phyloP scores from a whole-genome alignment of 2,329 filamentous ascomycete species.

The Calonectria crousiana region DNA sequence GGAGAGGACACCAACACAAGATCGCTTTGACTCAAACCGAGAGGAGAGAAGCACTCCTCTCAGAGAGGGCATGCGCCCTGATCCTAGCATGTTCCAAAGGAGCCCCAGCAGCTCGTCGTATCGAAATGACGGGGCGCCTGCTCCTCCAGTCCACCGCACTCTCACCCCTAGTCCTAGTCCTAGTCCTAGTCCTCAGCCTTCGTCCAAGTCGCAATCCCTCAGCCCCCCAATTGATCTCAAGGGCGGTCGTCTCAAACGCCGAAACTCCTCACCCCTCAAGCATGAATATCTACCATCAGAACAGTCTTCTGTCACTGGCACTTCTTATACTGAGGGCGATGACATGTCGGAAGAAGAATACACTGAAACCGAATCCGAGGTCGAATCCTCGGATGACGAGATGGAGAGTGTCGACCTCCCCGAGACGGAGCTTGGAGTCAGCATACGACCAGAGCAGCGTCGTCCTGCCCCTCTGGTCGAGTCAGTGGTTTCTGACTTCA shows the following conservation, averaged over 20 bases:
- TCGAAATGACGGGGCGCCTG: conserved; percentile 68
- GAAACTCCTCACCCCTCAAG: conserved; percentile 93
- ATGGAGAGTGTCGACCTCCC: conserved; percentile 72
- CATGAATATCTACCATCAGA: conserved; percentile 95
- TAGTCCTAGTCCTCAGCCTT: conserved; percentile 47
- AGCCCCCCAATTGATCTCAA: conserved; percentile 61
- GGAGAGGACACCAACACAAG: conserved; percentile 54
- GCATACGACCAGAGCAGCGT: conserved; percentile 55
- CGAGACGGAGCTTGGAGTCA: conserved; percentile 69
- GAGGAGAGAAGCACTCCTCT: conserved; percentile 47
- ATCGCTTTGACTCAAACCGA: conserved; percentile 40
- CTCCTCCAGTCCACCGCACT: conserved; percentile 66
- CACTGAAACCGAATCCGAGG: conserved; percentile 64
- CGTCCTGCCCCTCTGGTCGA: conserved; percentile 45
- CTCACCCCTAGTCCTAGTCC: conserved; percentile 35
- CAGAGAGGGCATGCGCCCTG: conserved; percentile 53
- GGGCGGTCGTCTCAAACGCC: conserved; percentile 68
- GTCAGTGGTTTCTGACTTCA: conserved; percentile 65
- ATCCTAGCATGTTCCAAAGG: conserved; percentile 51
- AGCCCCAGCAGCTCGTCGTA: conserved; percentile 48
- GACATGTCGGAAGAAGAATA: conserved; percentile 55
- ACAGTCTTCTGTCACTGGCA: conserved; percentile 70
- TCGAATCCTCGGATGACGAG: conserved; percentile 65
- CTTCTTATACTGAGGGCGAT: conserved; percentile 65
- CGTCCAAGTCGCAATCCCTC: conserved; percentile 36